Base-by-base conservation (phyloP, 306 rosid genomes). In the Ceratonia siliqua region DNA sequence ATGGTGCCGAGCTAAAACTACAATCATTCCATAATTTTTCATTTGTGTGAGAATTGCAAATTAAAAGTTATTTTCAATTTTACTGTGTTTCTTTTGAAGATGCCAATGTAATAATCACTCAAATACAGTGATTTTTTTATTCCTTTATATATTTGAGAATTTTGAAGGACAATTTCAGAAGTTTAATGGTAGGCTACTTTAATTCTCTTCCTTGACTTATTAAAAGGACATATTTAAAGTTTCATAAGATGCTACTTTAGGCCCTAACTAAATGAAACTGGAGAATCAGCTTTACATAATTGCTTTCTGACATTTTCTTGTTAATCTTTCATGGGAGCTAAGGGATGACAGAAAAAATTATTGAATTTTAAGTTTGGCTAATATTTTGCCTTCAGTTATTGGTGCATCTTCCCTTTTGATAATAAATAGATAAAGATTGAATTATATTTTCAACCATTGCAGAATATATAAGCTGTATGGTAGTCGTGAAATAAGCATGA, bases 391-490 rank as follows among this genome's bases (percentile, higher is more conserved):
- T 62, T 14, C 11, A 50, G 27, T 82, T 55, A 25, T 43, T 54
- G n/a, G 42, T 45, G 61, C 56, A 28, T 36, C 72, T 39, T 58
- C 30, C 41, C 11, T 38, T 17, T 69, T 18, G 59, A 35, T 49
- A 30, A 61, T 48, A 6, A 73, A 25, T 35, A 17, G 17, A 52
- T 58, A 53, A 17, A 50, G 2, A 78, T 70, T 58, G 72, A 73
- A 32, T 5, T 62, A 48, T 75, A 72, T 48, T 21, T 72, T 74
- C 38, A 13, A 49, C 66, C 17, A 52, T 59, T 82, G 74, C 87
- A 94, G 98, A 81, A 70, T 79, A 56, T 85, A 91, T 72, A 97
- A 94, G 85, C 53, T 93, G 46, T 79, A 75, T 78, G 87, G 74
- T 39, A 58, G 88, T 63, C 50, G 17, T 70, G 96, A 88, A 77